These are phyloP conservation scores for Coemansia sp. DNA, from an alignment of 192 early-diverging fungal species.

Conservation along the genomic window DNA sequence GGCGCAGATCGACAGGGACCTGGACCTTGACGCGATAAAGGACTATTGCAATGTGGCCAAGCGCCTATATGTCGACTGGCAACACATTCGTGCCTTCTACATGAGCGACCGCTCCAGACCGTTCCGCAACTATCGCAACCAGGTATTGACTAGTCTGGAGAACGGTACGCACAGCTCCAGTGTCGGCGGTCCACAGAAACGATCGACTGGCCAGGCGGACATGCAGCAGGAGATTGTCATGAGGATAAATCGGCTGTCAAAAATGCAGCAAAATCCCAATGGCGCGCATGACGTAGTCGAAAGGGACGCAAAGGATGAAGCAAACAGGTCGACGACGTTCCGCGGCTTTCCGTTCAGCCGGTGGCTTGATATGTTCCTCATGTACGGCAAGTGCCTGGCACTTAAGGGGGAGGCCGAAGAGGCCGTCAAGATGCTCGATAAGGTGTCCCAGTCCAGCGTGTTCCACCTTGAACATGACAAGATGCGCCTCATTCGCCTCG, in stretches of 20 bases:
- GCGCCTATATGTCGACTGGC: conserved; percentile 45
- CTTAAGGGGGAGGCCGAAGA: conserved; percentile 16
- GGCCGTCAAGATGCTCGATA: conserved; percentile 40
- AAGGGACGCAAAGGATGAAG: conserved; percentile 8
- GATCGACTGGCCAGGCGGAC: conserved; percentile 19
- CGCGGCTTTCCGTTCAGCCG: conserved; percentile 42
- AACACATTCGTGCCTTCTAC: conserved; percentile 41
- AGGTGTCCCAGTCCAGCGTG: conserved; percentile 40
- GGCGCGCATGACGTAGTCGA: background rate
- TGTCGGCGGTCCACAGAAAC: conserved; percentile 11
- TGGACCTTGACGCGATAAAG: background rate
- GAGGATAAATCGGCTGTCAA: conserved; percentile 39
- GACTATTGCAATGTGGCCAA: conserved; percentile 44
- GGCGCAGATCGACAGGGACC: conserved; percentile 13
- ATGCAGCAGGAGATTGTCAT: conserved; percentile 40
- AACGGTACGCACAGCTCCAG: conserved; percentile 14
- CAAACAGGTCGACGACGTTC: conserved; percentile 36
- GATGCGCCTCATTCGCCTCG: conserved; percentile 21
- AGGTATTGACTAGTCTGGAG: conserved; percentile 27
- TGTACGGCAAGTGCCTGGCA: conserved; percentile 42
- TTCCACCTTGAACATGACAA: conserved; percentile 13
- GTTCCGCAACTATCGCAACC: conserved; percentile 46
- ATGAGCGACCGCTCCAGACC: conserved; percentile 18
- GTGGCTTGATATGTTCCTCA: conserved; percentile 54
- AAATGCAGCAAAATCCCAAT: conserved; percentile 5